Evolutionary conservation across 2,329 filamentous ascomycete species (phyloP).

Genomic region (Pseudogymnoascus sp.): DNA sequence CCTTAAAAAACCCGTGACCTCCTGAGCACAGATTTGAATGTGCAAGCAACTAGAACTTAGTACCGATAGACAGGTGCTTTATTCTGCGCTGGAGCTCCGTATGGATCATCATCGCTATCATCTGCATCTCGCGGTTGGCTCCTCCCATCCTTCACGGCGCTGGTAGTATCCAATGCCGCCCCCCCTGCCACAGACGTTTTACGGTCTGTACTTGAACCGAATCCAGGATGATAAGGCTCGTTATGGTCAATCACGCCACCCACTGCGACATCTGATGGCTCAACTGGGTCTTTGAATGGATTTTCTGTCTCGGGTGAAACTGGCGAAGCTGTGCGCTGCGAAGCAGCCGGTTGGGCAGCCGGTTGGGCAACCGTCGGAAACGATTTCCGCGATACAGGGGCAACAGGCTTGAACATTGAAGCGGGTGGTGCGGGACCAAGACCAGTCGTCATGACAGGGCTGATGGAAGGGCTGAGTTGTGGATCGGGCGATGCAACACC

Average conservation of each 20-base stretch:
- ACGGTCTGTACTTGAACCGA: constrained; percentile 23
- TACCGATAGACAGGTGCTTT: constrained; percentile 26
- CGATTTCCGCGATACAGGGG: constrained; percentile 10
- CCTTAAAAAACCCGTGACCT: background rate
- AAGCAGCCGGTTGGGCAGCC: constrained; percentile 14
- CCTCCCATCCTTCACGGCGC: background rate
- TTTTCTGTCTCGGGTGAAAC: constrained; percentile 22
- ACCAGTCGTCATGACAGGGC: constrained; percentile 1
- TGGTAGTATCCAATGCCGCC: constrained; percentile 25
- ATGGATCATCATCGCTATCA: constrained; percentile 16
- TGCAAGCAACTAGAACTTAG: constrained; percentile 12
- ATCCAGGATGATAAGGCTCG: constrained; percentile 31
- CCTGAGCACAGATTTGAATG: background rate
- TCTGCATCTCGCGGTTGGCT: constrained; percentile 9
- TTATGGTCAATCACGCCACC: constrained; percentile 7
- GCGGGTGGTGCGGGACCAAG: constrained; percentile 13
- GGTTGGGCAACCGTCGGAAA: constrained; percentile 8
- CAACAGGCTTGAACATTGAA: constrained; percentile 10
- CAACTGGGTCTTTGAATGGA: constrained; percentile 25
- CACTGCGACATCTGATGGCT: background rate
- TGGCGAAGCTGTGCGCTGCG: background rate
- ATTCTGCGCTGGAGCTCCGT: constrained; percentile 14
- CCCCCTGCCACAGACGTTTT: constrained; percentile 22
- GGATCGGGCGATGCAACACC: constrained; percentile 31
- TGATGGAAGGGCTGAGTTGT: constrained; percentile 10